Conservation (phyloP, 169 alveolate species). For the Plasmodium berghei region DNA sequence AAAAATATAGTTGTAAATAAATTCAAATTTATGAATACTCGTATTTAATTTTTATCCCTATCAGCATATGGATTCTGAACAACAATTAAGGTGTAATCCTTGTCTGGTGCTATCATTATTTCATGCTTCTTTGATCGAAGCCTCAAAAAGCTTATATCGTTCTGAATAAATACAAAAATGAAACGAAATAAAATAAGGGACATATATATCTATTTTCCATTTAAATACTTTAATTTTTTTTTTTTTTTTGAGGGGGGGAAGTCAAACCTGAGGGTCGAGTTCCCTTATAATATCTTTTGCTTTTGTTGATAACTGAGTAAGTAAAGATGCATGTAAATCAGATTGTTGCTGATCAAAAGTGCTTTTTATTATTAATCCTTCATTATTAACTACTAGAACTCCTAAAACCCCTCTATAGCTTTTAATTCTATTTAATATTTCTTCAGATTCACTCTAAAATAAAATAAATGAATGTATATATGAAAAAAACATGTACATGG, state of each 20-base stretch:
- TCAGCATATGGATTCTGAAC: conserved; percentile 94
- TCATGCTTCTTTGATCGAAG: conserved; percentile 94
- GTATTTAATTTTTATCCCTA: conserved; percentile 57
- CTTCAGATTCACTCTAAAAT: conserved; percentile 90
- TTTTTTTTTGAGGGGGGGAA: background rate
- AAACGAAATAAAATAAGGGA: background rate
- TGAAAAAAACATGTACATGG: background rate
- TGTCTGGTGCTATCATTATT: conserved; percentile 96
- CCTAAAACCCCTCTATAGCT: conserved; percentile 96
- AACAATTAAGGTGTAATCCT: conserved; percentile 94
- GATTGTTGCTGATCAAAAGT: conserved; percentile 84
- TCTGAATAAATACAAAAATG: conserved; percentile 67
- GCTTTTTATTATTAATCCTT: conserved; percentile 90
- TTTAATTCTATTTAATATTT: conserved; percentile 93
- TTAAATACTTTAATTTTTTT: background rate
- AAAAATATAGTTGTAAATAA: too few species aligned
- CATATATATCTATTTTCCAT: background rate
- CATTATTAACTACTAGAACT: conserved; percentile 90
- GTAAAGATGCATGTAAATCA: conserved; percentile 79
- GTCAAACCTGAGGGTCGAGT: conserved; percentile 85
- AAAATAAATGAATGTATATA: background rate
- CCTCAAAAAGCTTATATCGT: conserved; percentile 93
- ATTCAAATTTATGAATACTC: background rate
- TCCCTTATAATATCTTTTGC: conserved; percentile 91
- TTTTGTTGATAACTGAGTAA: conserved; percentile 87